Evolutionary conservation across 352 stramenopile genomes (phyloP), one percentile per base, ranked within the genome.

Genomic region (Phytophthora cryptogea): DNA sequence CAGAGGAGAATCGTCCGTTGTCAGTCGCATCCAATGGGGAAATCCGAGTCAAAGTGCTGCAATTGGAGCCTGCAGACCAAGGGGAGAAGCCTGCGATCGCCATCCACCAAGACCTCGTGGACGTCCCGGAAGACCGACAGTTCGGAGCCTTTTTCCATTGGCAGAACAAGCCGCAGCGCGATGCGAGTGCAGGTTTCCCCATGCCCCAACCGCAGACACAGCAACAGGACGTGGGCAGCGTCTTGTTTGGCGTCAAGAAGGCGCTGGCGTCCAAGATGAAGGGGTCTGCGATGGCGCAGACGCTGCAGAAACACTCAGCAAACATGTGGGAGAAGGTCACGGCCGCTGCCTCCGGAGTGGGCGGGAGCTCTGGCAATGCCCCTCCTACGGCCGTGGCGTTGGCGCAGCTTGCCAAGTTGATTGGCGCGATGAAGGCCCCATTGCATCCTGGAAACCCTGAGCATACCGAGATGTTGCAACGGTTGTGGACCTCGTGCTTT

Each of bases 201-300:
- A 70, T 63, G 46, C 58, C 52, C 6, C 55, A 78, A 36, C 46
- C 66, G 17, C 40, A 44, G 42, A 30, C 59, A 16, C 62, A 41
- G 11, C 43, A 46, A 10, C 80, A 89, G 46, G 78, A 92, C n/a
- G 76, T 83, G 5, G 52, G 72, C 2, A 76, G 72, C 8, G 80
- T 93, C 20, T 57, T 93, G 16, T 84, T 84, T 8, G 83, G 79
- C 13, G 81, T 90, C 23, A 92, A 88, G 70, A 90, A 92, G 63
- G 81, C 79, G 17, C 73, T 93, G 6, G 64, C 81, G n/a, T 90
- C 83, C 55, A 90, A 90, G 67, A 88, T 91, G 74, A 90, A 89
- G 70, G 71, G 87, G 36, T 92, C 81, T 2, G 59, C 46, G 2
- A 64, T 92, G 51, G 83, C 79, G 13, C 80, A 90, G 58, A 80